Conservation (phyloP, 2,329 filamentous ascomycete genomes). For the Aspergillus sp. region DNA sequence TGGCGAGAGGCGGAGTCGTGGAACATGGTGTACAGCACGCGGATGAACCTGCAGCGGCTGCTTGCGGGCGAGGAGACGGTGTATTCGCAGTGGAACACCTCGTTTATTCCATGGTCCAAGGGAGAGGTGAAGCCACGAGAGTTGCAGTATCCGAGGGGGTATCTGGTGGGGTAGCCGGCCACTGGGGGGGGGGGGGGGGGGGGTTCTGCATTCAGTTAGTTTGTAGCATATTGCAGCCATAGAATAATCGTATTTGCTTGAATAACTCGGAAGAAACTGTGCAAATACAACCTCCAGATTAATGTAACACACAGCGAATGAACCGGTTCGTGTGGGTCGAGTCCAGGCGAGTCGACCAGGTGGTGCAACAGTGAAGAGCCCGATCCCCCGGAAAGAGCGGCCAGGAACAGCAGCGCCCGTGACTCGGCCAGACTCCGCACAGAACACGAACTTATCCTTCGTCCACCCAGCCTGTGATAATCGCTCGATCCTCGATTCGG, state of each 20-base stretch:
- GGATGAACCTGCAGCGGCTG: slow-evolving; percentile 26
- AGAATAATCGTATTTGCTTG: too few species aligned
- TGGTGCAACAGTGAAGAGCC: not conserved
- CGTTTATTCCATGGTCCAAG: slow-evolving; percentile 21
- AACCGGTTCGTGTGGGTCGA: not conserved
- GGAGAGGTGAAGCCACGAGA: slow-evolving; percentile 16
- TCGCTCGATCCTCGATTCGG: not conserved
- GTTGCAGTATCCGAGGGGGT: slow-evolving; percentile 23
- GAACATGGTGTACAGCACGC: slow-evolving; percentile 27
- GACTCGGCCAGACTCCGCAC: too few species aligned
- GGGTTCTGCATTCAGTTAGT: not conserved
- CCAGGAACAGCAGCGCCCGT: too few species aligned
- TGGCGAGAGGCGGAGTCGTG: slow-evolving; percentile 17
- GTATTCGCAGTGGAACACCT: slow-evolving; percentile 22
- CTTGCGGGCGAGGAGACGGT: slow-evolving; percentile 19
- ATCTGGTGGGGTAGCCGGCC: slow-evolving; percentile 12
- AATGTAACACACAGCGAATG: not conserved
- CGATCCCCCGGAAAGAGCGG: too few species aligned
- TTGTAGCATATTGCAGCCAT: not conserved
- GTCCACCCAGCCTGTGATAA: not conserved
- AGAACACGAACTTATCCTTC: too few species aligned
- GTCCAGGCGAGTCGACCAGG: not conserved
- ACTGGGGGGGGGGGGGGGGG: too few species aligned
- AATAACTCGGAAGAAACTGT: too few species aligned
- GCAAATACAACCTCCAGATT: not conserved